A percentile compares a stretch with the other conserved stretches of the same genome.
Conservation (phyloP, 2,329 filamentous ascomycete species). For the Cercospora berteroae region DNA sequence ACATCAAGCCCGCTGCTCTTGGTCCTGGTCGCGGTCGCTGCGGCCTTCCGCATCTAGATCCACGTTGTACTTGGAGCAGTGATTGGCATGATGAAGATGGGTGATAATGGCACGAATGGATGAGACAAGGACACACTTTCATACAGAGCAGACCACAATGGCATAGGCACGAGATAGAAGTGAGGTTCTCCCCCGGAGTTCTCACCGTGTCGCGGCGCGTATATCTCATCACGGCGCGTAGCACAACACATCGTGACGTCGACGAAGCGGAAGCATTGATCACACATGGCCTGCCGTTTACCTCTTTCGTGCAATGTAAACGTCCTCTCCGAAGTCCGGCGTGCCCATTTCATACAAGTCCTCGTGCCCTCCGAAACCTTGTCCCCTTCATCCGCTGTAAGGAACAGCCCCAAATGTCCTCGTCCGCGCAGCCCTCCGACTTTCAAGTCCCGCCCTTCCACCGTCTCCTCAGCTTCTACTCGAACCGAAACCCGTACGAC, state of each 20-base stretch:
- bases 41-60: neutral
- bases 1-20: neutral
- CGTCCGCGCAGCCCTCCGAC: neutral
- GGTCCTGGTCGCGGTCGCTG: neutral
- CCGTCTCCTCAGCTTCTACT: conserved; percentile 40
- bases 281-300: conserved; percentile 2
- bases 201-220: conserved; percentile 6
- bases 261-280: conserved; percentile 10
- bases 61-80: neutral
- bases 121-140: neutral
- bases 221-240: conserved; percentile 9
- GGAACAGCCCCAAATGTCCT: neutral
- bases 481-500: conserved; percentile 32
- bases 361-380: neutral
- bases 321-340: neutral
- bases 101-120: neutral
- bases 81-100: neutral
- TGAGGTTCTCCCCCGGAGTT: neutral
- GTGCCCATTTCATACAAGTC: neutral
- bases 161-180: neutral
- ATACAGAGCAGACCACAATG: neutral
- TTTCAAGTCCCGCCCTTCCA: conserved; percentile 35
- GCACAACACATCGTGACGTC: conserved; percentile 5
- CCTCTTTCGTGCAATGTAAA: conserved; percentile 6
- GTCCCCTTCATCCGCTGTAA: neutral